A percentile compares a stretch with the other conserved stretches of the same genome.
Evolutionary conservation across 1,139 yeast genomes (phyloP).

Genomic region (Arxiozyma heterogenica): DNA sequence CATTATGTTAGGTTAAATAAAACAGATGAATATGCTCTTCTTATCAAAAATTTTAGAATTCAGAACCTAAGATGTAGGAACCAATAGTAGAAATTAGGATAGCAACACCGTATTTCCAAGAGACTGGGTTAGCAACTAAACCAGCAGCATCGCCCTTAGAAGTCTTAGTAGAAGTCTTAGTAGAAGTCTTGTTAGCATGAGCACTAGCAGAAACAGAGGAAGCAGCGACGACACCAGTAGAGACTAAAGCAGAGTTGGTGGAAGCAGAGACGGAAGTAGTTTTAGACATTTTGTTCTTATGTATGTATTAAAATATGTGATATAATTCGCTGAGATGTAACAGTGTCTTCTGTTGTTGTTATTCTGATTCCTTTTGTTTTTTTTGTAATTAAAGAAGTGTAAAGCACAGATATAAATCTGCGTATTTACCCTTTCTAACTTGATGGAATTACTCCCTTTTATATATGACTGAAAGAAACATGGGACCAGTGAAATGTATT

Average conservation of each 20-base stretch:
- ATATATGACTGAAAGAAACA: background rate
- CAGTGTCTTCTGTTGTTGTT: no score
- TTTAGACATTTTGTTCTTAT: slow-evolving; percentile 12
- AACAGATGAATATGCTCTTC: background rate
- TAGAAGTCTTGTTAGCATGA: slow-evolving; percentile 6
- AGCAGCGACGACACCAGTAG: slow-evolving; percentile 21
- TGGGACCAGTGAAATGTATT: background rate
- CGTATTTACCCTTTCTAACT: no score
- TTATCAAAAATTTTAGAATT: slow-evolving; percentile 10
- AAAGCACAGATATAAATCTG: background rate
- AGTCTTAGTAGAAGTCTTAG: slow-evolving; percentile 7
- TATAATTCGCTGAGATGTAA: background rate
- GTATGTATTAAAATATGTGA: background rate
- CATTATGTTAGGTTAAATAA: no score
- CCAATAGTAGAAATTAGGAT: slow-evolving; percentile 26
- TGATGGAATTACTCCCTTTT: background rate
- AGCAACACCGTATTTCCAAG: slow-evolving; percentile 28
- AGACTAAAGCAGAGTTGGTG: slow-evolving; percentile 20
- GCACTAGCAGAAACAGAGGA: slow-evolving; percentile 19
- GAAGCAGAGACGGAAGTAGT: slow-evolving; percentile 22
- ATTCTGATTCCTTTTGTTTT: no score
- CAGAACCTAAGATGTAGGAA: slow-evolving; percentile 28
- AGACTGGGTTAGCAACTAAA: slow-evolving; percentile 27
- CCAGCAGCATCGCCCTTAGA: slow-evolving; percentile 20
- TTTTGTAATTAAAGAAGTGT: no score